Conservation (phyloP, 768 basidiomycete genomes). For the Russula dissimulans region DNA sequence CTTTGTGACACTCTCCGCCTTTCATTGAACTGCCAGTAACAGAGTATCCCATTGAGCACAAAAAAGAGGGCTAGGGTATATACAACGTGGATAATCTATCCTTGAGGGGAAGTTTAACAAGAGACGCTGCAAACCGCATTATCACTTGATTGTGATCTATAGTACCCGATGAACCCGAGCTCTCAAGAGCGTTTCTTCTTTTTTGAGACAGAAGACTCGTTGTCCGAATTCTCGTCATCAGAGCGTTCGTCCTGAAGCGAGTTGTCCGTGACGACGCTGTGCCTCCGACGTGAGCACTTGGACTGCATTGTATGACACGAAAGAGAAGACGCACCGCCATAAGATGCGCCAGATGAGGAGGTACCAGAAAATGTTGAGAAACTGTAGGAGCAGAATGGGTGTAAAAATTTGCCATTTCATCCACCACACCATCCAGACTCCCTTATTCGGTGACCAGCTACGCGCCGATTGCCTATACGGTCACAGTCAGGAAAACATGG, state of each 20-base stretch:
- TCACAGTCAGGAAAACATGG: background rate
- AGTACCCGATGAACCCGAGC: conserved; percentile 26
- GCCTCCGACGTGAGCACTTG: background rate
- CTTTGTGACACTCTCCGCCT: background rate
- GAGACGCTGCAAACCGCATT: background rate
- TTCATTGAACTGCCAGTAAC: background rate
- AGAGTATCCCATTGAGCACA: background rate
- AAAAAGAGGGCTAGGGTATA: background rate
- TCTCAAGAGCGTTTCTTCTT: conserved; percentile 6
- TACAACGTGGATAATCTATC: background rate
- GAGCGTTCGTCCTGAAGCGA: conserved; percentile 65
- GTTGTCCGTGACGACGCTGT: conserved; percentile 43
- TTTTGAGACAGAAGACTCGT: background rate
- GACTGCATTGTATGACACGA: background rate
- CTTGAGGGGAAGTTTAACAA: background rate
- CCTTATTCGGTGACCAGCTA: conserved; percentile 50
- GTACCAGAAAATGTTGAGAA: conserved; percentile 92
- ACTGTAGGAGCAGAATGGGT: conserved; percentile 66
- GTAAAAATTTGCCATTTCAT: conserved; percentile 74
- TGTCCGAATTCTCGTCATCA: conserved; percentile 50
- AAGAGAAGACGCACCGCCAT: conserved; percentile 42
- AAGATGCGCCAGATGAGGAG: conserved; percentile 73
- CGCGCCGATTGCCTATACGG: conserved; percentile 40
- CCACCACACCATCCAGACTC: conserved; percentile 67
- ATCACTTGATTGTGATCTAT: background rate